Base-by-base conservation (phyloP, 2,329 filamentous ascomycete species). In the Immersiporthe knoxdaviesiana region DNA sequence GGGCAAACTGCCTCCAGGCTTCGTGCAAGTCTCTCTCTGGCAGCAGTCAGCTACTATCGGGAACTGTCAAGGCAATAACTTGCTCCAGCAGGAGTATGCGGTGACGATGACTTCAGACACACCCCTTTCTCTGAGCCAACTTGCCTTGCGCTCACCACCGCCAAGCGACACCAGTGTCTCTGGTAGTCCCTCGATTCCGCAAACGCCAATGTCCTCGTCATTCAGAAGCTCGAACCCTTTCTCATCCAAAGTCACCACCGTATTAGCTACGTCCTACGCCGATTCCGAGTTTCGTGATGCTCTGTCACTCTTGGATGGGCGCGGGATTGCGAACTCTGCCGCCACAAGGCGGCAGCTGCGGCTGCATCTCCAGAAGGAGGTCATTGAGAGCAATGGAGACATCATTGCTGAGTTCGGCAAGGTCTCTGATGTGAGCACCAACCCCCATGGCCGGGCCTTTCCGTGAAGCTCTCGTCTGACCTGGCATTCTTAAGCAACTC, bases 261-360 rank as follows among this genome's bases (percentile, higher is more conserved):
- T 98, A 54, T 87, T 98, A 63, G 97, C 96, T 4, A 91, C 93
- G 2, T 97, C 95, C 0, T 97, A 97, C 80, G 92, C 94, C 8
- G 96, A 98, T 79, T 86, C 92, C 6, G 95, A 97, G 74, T 97
- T 98, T 74, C 89, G 93, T 73, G 92, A 97, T 82, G 91, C 94
- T 18, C 82, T 99, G 39, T 84, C 87, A 65, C 88, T 96, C 0
- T 82, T 98, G 27, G 95, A 97, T 79, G 82, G 88, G 63, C 87
- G 92, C 47, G 85, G 85, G 0, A 79, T 94, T 18, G 82, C 86
- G 67, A 97, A 97, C 77, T 92, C 89, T 16, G 85, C 92, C 12
- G 92, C 94, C 73, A 91, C 90, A 2, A 87, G 96, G 65, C 89
- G 95, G 7, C 90, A 92, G 69, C 81, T 98, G 21, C 89, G 94